Evolutionary conservation across 257 asterid species (phyloP).

Genomic region (Coffea eugenioides): DNA sequence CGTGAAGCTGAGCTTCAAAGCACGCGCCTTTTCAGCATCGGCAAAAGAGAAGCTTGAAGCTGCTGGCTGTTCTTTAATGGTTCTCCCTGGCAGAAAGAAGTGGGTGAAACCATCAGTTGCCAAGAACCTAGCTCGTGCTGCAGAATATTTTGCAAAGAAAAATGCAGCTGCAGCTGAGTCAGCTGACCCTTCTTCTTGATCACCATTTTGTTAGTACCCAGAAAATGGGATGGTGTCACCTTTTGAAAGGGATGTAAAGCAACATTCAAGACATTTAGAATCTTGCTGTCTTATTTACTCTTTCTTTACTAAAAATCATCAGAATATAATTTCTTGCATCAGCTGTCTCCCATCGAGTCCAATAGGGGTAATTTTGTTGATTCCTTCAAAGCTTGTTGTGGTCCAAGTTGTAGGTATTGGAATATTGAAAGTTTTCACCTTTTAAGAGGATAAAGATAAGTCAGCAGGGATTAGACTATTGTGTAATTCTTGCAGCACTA

Average conservation of each 20-base stretch:
- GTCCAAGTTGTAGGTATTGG: conserved; percentile 34
- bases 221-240: conserved; percentile 17
- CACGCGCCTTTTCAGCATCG: conserved; percentile 64
- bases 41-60: conserved; percentile 74
- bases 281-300: conserved; percentile 5
- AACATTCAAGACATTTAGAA: conserved; percentile 14
- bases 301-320: conserved; percentile 4
- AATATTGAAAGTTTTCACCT: conserved; percentile 21
- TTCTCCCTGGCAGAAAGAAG: conserved; percentile 78
- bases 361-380: conserved; percentile 19
- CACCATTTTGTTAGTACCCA: conserved; percentile 15
- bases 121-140: conserved; percentile 77
- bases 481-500: not conserved
- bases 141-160: conserved; percentile 84
- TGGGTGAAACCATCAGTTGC: conserved; percentile 74
- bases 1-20: conserved; percentile 60
- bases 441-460: conserved; percentile 1
- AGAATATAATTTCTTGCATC: conserved; percentile 26
- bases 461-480: not conserved
- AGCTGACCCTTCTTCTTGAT: conserved; percentile 37
- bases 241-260: conserved; percentile 22
- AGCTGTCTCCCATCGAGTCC: conserved; percentile 15
- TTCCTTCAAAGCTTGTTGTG: conserved; percentile 25
- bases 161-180: conserved; percentile 49
- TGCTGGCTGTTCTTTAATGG: conserved; percentile 49